These are phyloP conservation scores for Camelina sativa DNA, from an alignment of 345 rosid genomes.

Conservation along the genomic window DNA sequence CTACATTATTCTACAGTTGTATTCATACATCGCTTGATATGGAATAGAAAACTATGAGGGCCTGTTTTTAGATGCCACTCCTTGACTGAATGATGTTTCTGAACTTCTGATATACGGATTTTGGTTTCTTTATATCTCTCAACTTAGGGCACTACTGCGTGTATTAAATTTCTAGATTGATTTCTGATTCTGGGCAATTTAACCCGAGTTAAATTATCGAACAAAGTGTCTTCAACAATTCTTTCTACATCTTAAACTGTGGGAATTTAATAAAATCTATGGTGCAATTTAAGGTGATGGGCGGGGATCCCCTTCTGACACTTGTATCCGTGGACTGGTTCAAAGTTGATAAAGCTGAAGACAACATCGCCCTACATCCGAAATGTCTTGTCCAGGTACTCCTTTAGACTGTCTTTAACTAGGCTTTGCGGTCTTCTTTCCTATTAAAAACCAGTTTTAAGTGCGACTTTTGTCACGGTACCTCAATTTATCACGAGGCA, in stretches of 20 bases:
- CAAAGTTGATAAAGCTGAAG: conserved; percentile 70
- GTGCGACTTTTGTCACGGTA: neutral
- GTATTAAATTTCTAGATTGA: conserved; percentile 9
- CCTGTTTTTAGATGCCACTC: conserved; percentile 10
- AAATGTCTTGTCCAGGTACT: conserved; percentile 86
- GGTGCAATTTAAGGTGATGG: conserved; percentile 66
- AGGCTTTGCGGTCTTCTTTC: neutral
- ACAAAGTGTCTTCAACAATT: neutral
- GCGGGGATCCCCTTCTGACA: conserved; percentile 90
- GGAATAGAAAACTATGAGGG: conserved; percentile 2
- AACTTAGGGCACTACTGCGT: conserved; percentile 10
- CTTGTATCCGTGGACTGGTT: conserved; percentile 94
- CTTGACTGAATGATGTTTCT: neutral
- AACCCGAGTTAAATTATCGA: conserved; percentile 13
- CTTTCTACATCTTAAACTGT: neutral
- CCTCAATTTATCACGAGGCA: neutral
- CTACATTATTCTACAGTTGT: conserved; percentile 21
- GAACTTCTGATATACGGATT: conserved; percentile 4
- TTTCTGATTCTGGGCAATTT: conserved; percentile 9
- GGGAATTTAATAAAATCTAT: conserved; percentile 6
- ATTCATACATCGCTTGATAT: neutral
- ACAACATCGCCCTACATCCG: conserved; percentile 78
- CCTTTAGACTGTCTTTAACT: conserved; percentile 8
- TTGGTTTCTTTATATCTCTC: conserved; percentile 9
- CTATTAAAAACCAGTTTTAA: neutral